Evolutionary conservation across 257 asterid species (phyloP).

Genomic region (Ophiorrhiza pumila): DNA sequence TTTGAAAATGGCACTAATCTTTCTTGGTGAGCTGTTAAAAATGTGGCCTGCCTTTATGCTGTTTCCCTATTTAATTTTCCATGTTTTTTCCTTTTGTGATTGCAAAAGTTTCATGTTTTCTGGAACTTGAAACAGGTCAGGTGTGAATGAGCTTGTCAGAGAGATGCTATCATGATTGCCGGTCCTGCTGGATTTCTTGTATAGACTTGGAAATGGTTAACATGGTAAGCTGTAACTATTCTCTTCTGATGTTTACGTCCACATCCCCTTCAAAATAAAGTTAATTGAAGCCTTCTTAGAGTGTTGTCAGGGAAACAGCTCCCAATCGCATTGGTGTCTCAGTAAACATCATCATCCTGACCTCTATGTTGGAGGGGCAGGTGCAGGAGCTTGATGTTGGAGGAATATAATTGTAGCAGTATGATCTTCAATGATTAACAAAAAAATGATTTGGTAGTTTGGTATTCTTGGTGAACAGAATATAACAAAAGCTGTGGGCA

Average conservation of each 20-base stretch:
- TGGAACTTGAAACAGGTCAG: neutral
- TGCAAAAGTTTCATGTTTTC: neutral
- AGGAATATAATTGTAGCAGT: neutral
- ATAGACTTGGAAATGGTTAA: neutral
- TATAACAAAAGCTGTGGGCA: slow-evolving; percentile 11
- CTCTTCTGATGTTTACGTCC: neutral
- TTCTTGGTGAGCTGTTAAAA: neutral
- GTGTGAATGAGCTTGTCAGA: neutral
- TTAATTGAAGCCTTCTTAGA: neutral
- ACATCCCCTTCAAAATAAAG: neutral
- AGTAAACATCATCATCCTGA: slow-evolving; percentile 2
- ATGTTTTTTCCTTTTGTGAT: neutral
- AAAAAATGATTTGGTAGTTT: slow-evolving; percentile 10
- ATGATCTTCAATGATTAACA: neutral
- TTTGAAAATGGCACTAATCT: neutral
- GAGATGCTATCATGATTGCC: neutral
- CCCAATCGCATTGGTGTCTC: neutral
- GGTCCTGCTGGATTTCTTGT: neutral
- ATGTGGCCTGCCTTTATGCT: neutral
- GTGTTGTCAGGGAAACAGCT: neutral
- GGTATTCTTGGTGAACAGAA: slow-evolving; percentile 15
- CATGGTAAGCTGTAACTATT: neutral
- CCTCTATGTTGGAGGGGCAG: neutral
- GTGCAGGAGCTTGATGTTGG: slow-evolving; percentile 1
- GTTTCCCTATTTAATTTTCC: neutral